Percentiles rank a stretch among this genome's conserved stretches.
phyloP scores from a whole-genome alignment of 768 basidiomycete genomes.

The Agrocybe chaxingu region DNA sequence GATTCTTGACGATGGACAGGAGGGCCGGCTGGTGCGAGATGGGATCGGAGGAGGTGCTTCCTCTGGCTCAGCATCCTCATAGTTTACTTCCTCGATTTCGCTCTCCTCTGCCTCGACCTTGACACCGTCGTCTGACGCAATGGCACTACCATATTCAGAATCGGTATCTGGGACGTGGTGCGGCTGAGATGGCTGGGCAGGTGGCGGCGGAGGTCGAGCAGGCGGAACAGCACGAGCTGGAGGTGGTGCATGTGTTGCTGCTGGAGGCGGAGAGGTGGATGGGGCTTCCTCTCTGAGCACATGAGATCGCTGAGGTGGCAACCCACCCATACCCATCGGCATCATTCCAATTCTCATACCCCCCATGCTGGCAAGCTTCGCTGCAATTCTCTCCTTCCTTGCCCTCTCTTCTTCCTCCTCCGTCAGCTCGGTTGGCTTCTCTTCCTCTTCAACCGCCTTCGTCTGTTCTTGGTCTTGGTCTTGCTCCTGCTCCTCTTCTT shows the following conservation, averaged over 20 bases:
- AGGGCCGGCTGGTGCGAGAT: constrained; percentile 36
- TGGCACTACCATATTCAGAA: constrained; percentile 42
- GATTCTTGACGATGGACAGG: constrained; percentile 21
- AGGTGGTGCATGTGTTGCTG: constrained; percentile 10
- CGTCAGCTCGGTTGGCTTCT: constrained; percentile 24
- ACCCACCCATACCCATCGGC: constrained; percentile 33
- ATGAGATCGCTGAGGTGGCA: constrained; percentile 29
- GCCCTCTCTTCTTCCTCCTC: constrained; percentile 67
- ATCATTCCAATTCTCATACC: constrained; percentile 60
- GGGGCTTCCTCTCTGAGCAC: constrained; percentile 17
- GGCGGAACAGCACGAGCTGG: constrained; percentile 21
- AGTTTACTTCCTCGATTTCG: constrained; percentile 63
- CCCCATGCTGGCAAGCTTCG: constrained; percentile 53
- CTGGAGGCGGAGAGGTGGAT: constrained; percentile 2
- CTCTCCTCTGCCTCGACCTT: constrained; percentile 70
- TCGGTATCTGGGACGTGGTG: constrained; percentile 29
- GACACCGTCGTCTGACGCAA: constrained; percentile 57
- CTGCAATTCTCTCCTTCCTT: constrained; percentile 49
- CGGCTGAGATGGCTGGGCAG: constrained; percentile 18
- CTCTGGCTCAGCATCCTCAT: constrained; percentile 52
- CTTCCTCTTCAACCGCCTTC: constrained; percentile 19
- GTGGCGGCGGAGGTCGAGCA: constrained; percentile 24
- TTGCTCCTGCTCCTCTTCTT: constrained; percentile 18
- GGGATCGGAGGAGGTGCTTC: constrained; percentile 56
- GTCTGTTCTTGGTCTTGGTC: constrained; percentile 6